Evolutionary conservation across 768 basidiomycete genomes (phyloP).

Genomic region (Imleria badia): DNA sequence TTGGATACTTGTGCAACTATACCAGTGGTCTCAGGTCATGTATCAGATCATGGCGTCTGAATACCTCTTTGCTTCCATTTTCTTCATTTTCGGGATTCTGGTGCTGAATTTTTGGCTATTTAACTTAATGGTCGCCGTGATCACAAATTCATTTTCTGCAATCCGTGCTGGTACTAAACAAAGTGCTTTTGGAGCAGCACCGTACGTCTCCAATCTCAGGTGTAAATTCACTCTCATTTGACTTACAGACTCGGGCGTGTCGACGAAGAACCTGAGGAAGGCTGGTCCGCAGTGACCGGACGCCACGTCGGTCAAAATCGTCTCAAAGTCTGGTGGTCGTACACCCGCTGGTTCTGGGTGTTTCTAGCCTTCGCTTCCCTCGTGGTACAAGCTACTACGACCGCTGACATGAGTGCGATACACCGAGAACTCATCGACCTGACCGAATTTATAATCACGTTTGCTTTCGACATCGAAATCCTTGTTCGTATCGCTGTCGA

Average conservation of each 20-base stretch:
- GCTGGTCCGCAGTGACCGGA: slow-evolving; percentile 50
- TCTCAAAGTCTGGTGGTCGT: slow-evolving; percentile 53
- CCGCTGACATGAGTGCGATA: slow-evolving; percentile 44
- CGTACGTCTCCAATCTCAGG: slow-evolving; percentile 15
- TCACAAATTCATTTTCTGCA: slow-evolving; percentile 87
- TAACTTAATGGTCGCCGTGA: slow-evolving; percentile 93
- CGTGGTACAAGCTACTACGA: slow-evolving; percentile 67
- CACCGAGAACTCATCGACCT: slow-evolving; percentile 56
- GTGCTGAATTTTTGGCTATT: slow-evolving; percentile 93
- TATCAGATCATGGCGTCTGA: slow-evolving; percentile 88
- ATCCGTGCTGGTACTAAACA: slow-evolving; percentile 84
- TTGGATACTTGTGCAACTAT: background rate
- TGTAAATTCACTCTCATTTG: background rate
- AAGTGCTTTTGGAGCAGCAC: slow-evolving; percentile 85
- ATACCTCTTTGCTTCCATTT: slow-evolving; percentile 80
- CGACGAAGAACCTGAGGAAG: slow-evolving; percentile 61
- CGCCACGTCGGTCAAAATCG: slow-evolving; percentile 45
- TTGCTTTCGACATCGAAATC: slow-evolving; percentile 89
- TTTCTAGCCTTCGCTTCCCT: slow-evolving; percentile 70
- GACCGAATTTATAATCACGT: slow-evolving; percentile 73
- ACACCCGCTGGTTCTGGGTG: slow-evolving; percentile 73
- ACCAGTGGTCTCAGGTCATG: slow-evolving; percentile 79
- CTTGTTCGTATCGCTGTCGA: slow-evolving; percentile 65
- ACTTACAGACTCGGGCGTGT: slow-evolving; percentile 35
- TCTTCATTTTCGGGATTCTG: slow-evolving; percentile 81